Evolutionary conservation across 345 rosid species (phyloP).

Genomic region (Garcia nutans): DNA sequence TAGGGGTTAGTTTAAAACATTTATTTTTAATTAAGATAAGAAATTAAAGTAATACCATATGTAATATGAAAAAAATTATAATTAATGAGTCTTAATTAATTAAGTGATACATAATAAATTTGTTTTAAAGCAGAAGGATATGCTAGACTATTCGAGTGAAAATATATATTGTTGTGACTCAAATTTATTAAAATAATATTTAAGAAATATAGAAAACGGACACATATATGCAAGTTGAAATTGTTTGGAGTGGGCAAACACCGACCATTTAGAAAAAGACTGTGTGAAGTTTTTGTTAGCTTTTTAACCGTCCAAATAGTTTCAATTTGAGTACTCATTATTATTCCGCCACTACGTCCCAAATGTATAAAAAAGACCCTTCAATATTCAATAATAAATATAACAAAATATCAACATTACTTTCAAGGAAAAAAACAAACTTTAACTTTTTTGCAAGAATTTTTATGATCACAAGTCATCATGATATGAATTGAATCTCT

Average conservation of each 20-base stretch:
- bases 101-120: too few relatives aligned
- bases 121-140: too few relatives aligned
- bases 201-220: neutral
- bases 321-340: neutral
- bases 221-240: neutral
- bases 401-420: too few relatives aligned
- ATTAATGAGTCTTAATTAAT: too few relatives aligned
- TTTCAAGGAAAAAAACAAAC: slow-evolving; percentile 18
- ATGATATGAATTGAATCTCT: neutral
- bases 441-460: slow-evolving; percentile 14
- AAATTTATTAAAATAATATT: too few relatives aligned
- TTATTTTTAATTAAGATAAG: too few relatives aligned
- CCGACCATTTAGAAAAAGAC: slow-evolving; percentile 18
- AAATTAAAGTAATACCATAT: too few relatives aligned
- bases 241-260: slow-evolving; percentile 8
- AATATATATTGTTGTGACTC: too few relatives aligned
- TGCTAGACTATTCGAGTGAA: too few relatives aligned
- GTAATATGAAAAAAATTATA: too few relatives aligned
- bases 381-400: neutral
- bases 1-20: too few relatives aligned
- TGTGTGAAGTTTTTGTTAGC: neutral
- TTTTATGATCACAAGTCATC: neutral
- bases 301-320: slow-evolving; percentile 23
- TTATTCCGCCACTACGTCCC: neutral
- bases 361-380: neutral